Evolutionary conservation across 257 asterid species (phyloP).

Genomic region (Handroanthus guayacan): DNA sequence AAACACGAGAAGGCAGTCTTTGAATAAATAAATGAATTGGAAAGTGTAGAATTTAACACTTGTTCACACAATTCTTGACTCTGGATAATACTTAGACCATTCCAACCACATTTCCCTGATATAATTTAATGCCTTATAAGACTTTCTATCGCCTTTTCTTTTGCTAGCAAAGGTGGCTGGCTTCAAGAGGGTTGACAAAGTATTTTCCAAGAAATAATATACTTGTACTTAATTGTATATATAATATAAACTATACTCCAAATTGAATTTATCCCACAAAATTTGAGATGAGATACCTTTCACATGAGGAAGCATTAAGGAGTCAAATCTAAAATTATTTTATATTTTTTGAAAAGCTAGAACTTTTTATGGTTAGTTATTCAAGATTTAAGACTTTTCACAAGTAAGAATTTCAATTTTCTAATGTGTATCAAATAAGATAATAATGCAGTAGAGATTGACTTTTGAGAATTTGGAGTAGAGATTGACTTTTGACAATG

Average conservation of each 20-base stretch:
- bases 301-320: too few relatives aligned
- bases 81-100: neutral
- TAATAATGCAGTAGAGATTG: neutral
- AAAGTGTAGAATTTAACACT: slow-evolving; percentile 26
- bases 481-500: neutral
- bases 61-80: slow-evolving; percentile 25
- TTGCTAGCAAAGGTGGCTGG: neutral
- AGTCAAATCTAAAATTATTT: neutral
- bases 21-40: neutral
- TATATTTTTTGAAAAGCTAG: neutral
- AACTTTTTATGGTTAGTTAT: neutral
- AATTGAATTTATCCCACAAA: neutral
- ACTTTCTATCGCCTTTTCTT: slow-evolving; percentile 2
- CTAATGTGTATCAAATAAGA: neutral
- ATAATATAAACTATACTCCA: neutral
- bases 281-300: neutral
- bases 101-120: slow-evolving; percentile 36
- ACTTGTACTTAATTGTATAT: too few relatives aligned
- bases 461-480: neutral
- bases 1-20: neutral
- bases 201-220: neutral
- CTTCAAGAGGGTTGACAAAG: slow-evolving; percentile 15
- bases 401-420: neutral
- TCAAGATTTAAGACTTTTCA: slow-evolving; percentile 12
- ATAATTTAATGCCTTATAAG: slow-evolving; percentile 18